Percentiles rank a stretch among this genome's conserved stretches.
phyloP scores from a whole-genome alignment of 768 basidiomycete species.

The Agrocybe praecox region DNA sequence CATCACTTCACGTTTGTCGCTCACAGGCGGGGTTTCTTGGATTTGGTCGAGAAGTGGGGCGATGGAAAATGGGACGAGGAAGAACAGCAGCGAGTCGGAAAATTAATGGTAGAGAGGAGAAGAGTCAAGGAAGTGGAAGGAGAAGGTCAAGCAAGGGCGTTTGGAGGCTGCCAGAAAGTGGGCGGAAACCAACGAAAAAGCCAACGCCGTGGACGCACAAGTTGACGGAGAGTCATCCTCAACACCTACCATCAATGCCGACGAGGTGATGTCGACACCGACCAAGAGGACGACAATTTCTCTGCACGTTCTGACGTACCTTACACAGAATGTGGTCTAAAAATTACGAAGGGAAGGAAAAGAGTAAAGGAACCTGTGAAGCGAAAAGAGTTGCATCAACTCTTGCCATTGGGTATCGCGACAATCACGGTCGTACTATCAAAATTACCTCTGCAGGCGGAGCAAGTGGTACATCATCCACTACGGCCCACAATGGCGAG shows the following conservation, averaged over 20 bases:
- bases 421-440: too few relatives aligned
- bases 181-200: too few relatives aligned
- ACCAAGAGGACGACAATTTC: background rate
- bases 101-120: background rate
- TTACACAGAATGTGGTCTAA: slow-evolving; percentile 37
- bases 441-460: too few relatives aligned
- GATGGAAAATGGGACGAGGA: background rate
- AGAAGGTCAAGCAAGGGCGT: background rate
- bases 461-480: too few relatives aligned
- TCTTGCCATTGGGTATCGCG: too few relatives aligned
- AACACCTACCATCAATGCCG: background rate
- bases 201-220: background rate
- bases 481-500: too few relatives aligned
- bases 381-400: too few relatives aligned
- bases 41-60: slow-evolving; percentile 11
- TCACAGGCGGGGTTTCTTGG: slow-evolving; percentile 25
- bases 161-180: background rate
- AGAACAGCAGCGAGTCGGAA: background rate
- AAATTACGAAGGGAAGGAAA: slow-evolving; percentile 16
- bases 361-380: too few relatives aligned
- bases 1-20: slow-evolving; percentile 30
- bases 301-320: slow-evolving; percentile 9
- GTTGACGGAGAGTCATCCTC: background rate
- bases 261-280: background rate
- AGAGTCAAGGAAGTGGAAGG: background rate